Evolutionary conservation across 306 rosid genomes (phyloP), one percentile per base, ranked within the genome.

Genomic region (Medicago truncatula): DNA sequence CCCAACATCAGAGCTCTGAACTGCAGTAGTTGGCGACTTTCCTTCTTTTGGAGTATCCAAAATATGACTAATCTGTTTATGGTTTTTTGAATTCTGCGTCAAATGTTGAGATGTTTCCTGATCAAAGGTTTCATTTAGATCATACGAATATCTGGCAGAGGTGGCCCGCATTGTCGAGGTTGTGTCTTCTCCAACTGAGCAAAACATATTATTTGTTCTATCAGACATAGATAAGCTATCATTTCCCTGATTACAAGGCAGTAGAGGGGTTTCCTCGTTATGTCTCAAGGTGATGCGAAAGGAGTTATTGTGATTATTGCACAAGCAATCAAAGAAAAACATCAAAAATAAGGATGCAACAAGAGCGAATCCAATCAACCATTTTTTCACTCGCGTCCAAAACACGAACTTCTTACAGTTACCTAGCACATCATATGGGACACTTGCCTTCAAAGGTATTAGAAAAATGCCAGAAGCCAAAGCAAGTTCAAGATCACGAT

Each of bases 401-500:
- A 89, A 77, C 73, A 92, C 71, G 71, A 88, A 86, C 86, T 76
- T 86, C 86, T 84, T 89, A 75, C 97, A 95, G 79, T 49, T 86
- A 78, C 78, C 79, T 56, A 87, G 86, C 92, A 86, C 80, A 56
- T 80, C 79, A 62, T 73, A 76, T 18, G 98, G 91, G 40, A 86
- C 84, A 81, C 85, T 89, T 14, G 92, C 96, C 79, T 90, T 87
- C 88, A 95, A 84, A 67, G 97, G 98, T 78, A 92, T 80, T 73
- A 92, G 89, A 76, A 90, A 82, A 80, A 89, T 87, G 75, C 97
- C 97, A 74, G 89, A 86, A 41, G 83, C 86, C 87, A 92, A 81
- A 80, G 81, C 86, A 62, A 95, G 86, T 83, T 95, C 98, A 64
- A 95, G 98, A 88, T 95, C 92, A 47, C 96, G 85, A 70, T 81